These are phyloP conservation scores for Ophiosphaerella narmari DNA, from an alignment of 2,329 filamentous ascomycete species.

Conservation along the genomic window DNA sequence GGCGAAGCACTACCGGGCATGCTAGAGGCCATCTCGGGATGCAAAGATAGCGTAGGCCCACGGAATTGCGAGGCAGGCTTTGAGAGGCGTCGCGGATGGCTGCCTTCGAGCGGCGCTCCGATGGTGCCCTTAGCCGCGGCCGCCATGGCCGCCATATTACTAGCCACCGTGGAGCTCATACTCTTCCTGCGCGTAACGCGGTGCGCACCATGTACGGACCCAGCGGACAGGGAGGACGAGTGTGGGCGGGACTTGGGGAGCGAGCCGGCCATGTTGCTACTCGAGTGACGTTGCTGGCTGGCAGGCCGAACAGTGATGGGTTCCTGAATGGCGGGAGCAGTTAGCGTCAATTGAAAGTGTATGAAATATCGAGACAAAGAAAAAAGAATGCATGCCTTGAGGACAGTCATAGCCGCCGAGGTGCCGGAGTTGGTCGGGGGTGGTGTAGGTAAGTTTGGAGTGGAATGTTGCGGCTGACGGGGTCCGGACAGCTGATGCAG, in stretches of 20 bases:
- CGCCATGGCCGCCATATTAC: constrained; percentile 76
- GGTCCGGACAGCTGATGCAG: constrained; percentile 15
- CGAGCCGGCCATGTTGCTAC: constrained; percentile 60
- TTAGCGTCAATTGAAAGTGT: constrained; percentile 33
- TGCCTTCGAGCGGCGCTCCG: constrained; percentile 63
- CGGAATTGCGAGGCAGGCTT: constrained; percentile 58
- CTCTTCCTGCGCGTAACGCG: constrained; percentile 93
- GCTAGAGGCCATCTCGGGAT: constrained; percentile 70
- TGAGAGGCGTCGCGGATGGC: constrained; percentile 66
- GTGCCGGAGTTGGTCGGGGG: constrained; percentile 11
- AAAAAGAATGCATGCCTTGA: constrained; percentile 38
- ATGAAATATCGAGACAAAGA: constrained; percentile 5
- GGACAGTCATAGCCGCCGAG: constrained; percentile 43
- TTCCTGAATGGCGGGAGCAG: constrained; percentile 36
- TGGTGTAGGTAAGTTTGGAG: constrained; percentile 8
- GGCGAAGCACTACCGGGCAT: constrained; percentile 60
- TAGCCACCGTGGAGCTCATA: constrained; percentile 74
- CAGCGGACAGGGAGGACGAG: constrained; percentile 79
- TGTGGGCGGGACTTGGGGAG: constrained; percentile 73
- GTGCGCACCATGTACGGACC: constrained; percentile 77
- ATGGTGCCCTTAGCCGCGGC: constrained; percentile 68
- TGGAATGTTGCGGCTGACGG: constrained; percentile 20
- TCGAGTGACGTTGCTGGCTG: constrained; percentile 52
- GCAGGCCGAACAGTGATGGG: constrained; percentile 50
- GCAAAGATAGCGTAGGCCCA: constrained; percentile 56